Base-by-base conservation (phyloP, 2,329 filamentous ascomycete genomes). In the Alternaria infectoria region DNA sequence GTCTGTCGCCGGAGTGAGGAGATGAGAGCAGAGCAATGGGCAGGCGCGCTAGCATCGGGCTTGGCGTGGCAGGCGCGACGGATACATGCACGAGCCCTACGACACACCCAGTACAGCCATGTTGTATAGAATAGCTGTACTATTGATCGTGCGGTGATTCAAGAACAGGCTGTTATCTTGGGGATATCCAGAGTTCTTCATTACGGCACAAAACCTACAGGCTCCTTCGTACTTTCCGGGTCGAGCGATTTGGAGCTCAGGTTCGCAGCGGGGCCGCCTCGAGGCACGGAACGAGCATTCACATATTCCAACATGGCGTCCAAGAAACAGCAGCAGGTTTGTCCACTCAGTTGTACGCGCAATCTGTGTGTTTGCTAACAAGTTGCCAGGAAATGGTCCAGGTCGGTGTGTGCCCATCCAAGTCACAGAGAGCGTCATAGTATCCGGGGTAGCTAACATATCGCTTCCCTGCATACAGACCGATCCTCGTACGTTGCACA, bases 361-460 rank as follows among this genome's bases (percentile, higher is more conserved):
- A 26, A 12, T 15, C 7, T 32, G 13, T 54, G n/a, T 36, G 19
- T 64, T 52, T 66, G 66, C 76, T 77, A 64, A 78, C 66, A 59
- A 62, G 4, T 19, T 10, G 12, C 7, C 85, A 98, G 93, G 96
- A 99, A 87, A 99, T 99, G 96, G 93, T 97, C 74, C 95, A 99
- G 91, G 94, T 99, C 86, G 95, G 96, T 98, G 90, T 87, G 90
- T 91, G 71, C 66, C 69, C 64, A 64, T 67, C 64, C 56, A 64
- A 56, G 62, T 57, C 70, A 65, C 68, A 65, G 43, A 69, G 68
- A 64, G 66, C 69, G 66, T 74, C 72, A 72, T 67, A 52, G 62
- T 70, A 71, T 66, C 55, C 54, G 64, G 67, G 68, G 67, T 66
- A 77, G 79, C 81, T 83, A 80, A 83, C 75, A 56, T 46, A 64